These are phyloP conservation scores for Pyronema domesticum DNA, from an alignment of 495 filamentous ascomycete genomes.

Conservation along the genomic window DNA sequence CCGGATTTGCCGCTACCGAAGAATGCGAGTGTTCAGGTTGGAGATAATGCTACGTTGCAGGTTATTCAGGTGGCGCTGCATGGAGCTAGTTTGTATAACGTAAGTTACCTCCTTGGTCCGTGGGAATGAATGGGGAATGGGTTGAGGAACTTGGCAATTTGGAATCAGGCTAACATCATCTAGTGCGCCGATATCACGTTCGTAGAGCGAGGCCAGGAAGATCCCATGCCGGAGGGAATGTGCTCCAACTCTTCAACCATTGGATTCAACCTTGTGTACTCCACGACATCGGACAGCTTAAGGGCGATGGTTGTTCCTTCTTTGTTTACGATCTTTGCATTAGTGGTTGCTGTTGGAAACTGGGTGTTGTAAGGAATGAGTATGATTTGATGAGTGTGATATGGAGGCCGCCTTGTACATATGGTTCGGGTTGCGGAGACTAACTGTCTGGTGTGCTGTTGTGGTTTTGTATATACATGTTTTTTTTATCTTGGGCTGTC, in stretches of 20 bases:
- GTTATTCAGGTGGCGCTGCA: slow-evolving; percentile 77
- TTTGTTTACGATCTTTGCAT: too few species aligned
- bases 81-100: slow-evolving; percentile 79
- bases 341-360: too few species aligned
- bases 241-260: slow-evolving; percentile 46
- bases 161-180: neutral
- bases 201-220: slow-evolving; percentile 42
- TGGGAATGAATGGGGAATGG: neutral
- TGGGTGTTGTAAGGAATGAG: too few species aligned
- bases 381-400: too few species aligned
- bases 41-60: slow-evolving; percentile 89
- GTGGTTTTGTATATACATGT: too few species aligned
- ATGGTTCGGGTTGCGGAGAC: too few species aligned
- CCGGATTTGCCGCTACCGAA: slow-evolving; percentile 76
- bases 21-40: slow-evolving; percentile 50
- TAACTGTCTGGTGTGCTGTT: too few species aligned
- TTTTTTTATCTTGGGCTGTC: too few species aligned
- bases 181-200: slow-evolving; percentile 84
- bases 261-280: slow-evolving; percentile 44
- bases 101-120: slow-evolving; percentile 31
- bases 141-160: neutral
- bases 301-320: neutral
- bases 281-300: slow-evolving; percentile 17
- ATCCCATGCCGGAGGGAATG: slow-evolving; percentile 40
- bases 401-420: too few species aligned